Percentiles rank a stretch among this genome's conserved stretches.
Evolutionary conservation across 306 rosid species (phyloP).

Genomic region (Trichosanthes cucumerina): DNA sequence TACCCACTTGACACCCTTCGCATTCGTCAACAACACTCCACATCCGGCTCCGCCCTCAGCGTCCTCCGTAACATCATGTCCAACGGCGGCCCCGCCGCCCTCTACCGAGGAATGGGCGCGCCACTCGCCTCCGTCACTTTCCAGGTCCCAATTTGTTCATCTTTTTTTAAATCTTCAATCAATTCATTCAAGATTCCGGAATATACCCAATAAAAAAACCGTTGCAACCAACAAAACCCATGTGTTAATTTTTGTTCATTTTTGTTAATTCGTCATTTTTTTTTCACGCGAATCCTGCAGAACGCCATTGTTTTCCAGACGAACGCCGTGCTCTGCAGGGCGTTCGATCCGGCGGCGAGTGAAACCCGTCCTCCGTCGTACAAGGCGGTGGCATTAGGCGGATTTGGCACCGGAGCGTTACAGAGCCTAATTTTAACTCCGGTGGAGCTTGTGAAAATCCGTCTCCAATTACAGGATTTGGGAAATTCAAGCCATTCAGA

Average conservation of each 20-base stretch:
- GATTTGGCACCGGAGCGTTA: constrained; percentile 59
- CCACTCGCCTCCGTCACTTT: constrained; percentile 81
- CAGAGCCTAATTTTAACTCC: constrained; percentile 60
- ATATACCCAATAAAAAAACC: neutral
- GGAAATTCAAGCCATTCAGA: neutral
- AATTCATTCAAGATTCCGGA: neutral
- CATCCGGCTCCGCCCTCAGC: constrained; percentile 40
- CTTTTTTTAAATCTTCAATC: neutral
- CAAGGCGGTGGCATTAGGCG: constrained; percentile 65
- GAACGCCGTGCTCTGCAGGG: constrained; percentile 59
- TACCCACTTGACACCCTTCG: constrained; percentile 81
- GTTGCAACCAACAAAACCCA: neutral
- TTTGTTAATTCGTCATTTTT: neutral
- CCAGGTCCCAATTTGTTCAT: constrained; percentile 31
- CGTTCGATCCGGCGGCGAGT: constrained; percentile 34
- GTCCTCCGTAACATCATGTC: constrained; percentile 45
- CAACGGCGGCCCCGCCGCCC: constrained; percentile 55
- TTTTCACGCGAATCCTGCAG: constrained; percentile 25
- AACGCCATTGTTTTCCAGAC: constrained; percentile 82
- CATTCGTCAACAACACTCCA: constrained; percentile 42
- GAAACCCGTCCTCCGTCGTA: constrained; percentile 55
- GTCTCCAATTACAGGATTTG: constrained; percentile 48
- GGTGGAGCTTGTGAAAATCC: constrained; percentile 62
- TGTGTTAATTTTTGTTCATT: neutral
- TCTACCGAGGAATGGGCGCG: constrained; percentile 80